These are phyloP conservation scores for Balakata baccata DNA, from an alignment of 345 rosid species.

Conservation along the genomic window DNA sequence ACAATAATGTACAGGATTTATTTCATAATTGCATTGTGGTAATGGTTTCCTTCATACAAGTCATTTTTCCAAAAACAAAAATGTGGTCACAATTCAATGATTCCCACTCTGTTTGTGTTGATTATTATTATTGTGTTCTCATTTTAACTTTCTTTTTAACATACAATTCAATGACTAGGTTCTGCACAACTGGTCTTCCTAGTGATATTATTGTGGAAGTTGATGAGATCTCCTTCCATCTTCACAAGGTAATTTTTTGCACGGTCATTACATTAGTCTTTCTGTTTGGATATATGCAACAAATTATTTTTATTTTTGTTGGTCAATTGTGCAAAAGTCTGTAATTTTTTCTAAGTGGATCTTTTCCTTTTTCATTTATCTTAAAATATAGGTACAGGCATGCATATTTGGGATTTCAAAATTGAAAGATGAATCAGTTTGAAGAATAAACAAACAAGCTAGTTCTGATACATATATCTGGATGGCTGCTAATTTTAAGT, in stretches of 20 bases:
- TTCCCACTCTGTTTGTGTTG: too few relatives aligned
- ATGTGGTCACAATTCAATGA: too few relatives aligned
- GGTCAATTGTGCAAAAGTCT: background rate
- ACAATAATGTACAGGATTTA: background rate
- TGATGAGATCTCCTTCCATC: slow-evolving; percentile 92
- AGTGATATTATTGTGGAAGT: slow-evolving; percentile 88
- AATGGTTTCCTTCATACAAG: background rate
- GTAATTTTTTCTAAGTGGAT: background rate
- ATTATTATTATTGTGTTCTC: background rate
- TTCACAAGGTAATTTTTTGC: slow-evolving; percentile 73
- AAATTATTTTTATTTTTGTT: background rate
- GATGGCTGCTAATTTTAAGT: background rate
- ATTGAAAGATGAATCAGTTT: background rate
- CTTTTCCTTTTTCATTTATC: background rate
- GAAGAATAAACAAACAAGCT: background rate
- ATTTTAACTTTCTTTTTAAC: background rate
- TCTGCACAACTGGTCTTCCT: slow-evolving; percentile 95
- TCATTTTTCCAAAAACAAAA: background rate
- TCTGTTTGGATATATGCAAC: background rate
- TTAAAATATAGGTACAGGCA: background rate
- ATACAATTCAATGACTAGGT: slow-evolving; percentile 54
- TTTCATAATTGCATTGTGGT: background rate
- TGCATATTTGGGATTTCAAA: background rate
- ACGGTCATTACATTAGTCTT: background rate
- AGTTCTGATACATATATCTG: background rate